Evolutionary conservation across 139 green algal species (phyloP), one percentile per base, ranked within the genome.

Genomic region (Chlorella sp.): DNA sequence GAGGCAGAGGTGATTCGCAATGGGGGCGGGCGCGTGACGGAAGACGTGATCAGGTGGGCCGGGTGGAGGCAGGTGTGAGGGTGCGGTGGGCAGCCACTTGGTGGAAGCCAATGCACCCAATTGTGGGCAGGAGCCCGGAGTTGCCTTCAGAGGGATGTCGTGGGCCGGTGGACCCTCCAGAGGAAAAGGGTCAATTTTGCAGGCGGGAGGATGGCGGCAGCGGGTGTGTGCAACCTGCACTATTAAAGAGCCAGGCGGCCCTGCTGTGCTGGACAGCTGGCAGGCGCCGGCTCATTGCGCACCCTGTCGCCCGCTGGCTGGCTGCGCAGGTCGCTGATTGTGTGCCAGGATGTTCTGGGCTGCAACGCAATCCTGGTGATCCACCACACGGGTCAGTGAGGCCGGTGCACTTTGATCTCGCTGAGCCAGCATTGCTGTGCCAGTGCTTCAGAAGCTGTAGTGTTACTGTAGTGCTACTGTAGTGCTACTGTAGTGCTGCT

Each of bases 1-100:
- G 89, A 91, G 11, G 89, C 89, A 0, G 89, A 91, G 75, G 53
- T 89, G 66, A 89, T 91, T 61, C 36, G 89, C 19, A 91, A 91
- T 40, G 89, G 83, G 19, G 89, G 89, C 39, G 89, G 89, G 28
- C 83, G 89, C 30, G 89, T 91, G 19, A 91, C 89, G 1, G 83
- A 86, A 21, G 89, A 91, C 14, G 83, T 91, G 36, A 80, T 91
- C 73, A 77, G 89, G 89, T 91, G 48, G 1, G 73, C 21, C 18
- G 28, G 61, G 30, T n/a, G 28, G 37, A 42, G 40, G 34, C 37
- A 30, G 32, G 39, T 34, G 15, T 85, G 26, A 0, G n/a, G 0
- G 48, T 75, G n/a, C 30, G 30, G 71, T 15, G 9, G 60, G 48
- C n/a, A n/a, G 60, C 60, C 60, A 68, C 18, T 68, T 68, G 60